These are phyloP conservation scores for Strobilomyces dryophilus DNA, from an alignment of 768 basidiomycete genomes.

Conservation along the genomic window DNA sequence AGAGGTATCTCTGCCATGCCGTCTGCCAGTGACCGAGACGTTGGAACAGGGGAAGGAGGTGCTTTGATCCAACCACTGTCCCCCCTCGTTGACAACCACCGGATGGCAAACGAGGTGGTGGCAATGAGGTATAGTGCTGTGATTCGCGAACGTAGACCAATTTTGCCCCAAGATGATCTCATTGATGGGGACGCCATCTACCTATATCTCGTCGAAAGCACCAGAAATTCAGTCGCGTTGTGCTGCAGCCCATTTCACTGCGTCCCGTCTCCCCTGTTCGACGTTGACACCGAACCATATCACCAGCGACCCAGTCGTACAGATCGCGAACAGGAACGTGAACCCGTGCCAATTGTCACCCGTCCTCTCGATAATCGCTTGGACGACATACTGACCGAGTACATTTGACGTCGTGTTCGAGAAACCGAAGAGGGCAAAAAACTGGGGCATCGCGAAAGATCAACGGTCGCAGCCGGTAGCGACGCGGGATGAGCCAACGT, in stretches of 20 bases:
- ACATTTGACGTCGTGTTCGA: conserved; percentile 84
- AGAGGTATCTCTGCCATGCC: no score
- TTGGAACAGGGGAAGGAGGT: no score
- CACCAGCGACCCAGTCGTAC: conserved; percentile 57
- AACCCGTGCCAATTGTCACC: conserved; percentile 82
- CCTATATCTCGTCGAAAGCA: background rate
- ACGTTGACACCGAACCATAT: conserved; percentile 78
- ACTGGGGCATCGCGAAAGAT: conserved; percentile 40
- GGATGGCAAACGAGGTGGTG: no score
- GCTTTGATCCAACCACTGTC: no score
- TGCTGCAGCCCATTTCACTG: conserved; percentile 49
- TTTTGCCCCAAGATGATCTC: no score
- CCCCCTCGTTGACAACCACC: no score
- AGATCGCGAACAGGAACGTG: conserved; percentile 77
- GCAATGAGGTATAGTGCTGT: no score
- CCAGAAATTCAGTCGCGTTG: conserved; percentile 14
- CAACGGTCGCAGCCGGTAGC: background rate
- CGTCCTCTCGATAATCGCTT: conserved; percentile 70
- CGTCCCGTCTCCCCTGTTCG: conserved; percentile 57
- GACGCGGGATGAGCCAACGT: background rate
- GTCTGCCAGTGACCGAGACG: no score
- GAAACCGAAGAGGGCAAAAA: conserved; percentile 83
- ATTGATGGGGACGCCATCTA: no score
- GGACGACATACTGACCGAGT: conserved; percentile 83
- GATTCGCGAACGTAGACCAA: no score